These are phyloP conservation scores for Fomitopsis schrenkii DNA, from an alignment of 1,284 basidiomycete species.

Conservation along the genomic window DNA sequence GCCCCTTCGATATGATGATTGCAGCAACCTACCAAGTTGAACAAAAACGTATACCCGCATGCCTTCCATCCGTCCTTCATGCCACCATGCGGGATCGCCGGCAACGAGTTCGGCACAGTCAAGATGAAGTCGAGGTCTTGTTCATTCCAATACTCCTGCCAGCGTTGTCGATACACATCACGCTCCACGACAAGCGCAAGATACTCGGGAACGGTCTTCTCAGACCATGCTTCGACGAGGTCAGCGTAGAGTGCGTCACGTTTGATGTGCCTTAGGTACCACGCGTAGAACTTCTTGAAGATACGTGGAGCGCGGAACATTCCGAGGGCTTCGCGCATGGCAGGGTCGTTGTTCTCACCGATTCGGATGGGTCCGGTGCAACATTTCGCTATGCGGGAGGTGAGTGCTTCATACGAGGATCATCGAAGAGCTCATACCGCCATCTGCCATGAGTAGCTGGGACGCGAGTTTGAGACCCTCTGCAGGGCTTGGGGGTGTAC, in stretches of 20 bases:
- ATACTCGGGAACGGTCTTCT: slow-evolving; percentile 54
- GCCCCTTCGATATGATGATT: neutral
- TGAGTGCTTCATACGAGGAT: neutral
- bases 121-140: slow-evolving; percentile 53
- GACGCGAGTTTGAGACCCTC: slow-evolving; percentile 35
- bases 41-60: slow-evolving; percentile 43
- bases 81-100: slow-evolving; percentile 47
- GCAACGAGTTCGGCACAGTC: slow-evolving; percentile 54
- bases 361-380: slow-evolving; percentile 28
- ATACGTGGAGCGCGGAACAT: slow-evolving; percentile 37
- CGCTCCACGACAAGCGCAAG: slow-evolving; percentile 51
- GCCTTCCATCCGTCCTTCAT: slow-evolving; percentile 26
- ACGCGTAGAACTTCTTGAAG: slow-evolving; percentile 34
- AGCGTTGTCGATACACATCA: slow-evolving; percentile 46
- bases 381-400: slow-evolving; percentile 16
- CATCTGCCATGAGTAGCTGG: slow-evolving; percentile 36
- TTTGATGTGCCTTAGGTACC: slow-evolving; percentile 32
- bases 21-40: slow-evolving; percentile 45
- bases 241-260: slow-evolving; percentile 25
- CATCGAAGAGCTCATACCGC: slow-evolving; percentile 20
- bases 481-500: slow-evolving; percentile 34
- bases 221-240: slow-evolving; percentile 38
- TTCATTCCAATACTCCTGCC: slow-evolving; percentile 24
- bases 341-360: slow-evolving; percentile 46
- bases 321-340: slow-evolving; percentile 28